Percentiles rank a stretch among this genome's conserved stretches.
phyloP scores from a whole-genome alignment of 441 rosid species.

The Brassica hybrid region DNA sequence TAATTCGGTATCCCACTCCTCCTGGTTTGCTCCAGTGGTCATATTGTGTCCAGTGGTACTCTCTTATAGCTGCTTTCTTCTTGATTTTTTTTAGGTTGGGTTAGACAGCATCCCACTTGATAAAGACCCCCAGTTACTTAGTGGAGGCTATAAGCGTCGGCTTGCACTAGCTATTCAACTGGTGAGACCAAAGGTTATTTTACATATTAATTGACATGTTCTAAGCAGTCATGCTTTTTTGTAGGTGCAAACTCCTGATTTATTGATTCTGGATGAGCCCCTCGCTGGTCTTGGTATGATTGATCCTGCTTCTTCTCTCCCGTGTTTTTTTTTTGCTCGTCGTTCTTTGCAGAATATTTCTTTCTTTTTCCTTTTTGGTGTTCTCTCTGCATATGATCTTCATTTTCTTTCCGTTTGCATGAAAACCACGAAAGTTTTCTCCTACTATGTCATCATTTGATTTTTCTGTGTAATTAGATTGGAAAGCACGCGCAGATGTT shows the following conservation, averaged over 20 bases:
- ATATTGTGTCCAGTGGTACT: constrained; percentile 15
- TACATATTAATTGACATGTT: neutral
- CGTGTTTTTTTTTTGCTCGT: neutral
- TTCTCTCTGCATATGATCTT: constrained; percentile 5
- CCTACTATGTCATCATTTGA: constrained; percentile 13
- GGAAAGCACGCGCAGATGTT: constrained; percentile 94
- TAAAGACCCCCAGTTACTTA: constrained; percentile 86
- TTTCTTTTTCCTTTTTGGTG: neutral
- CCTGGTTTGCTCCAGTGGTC: constrained; percentile 22
- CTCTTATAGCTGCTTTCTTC: constrained; percentile 18
- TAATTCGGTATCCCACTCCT: constrained; percentile 63
- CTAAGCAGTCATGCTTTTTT: constrained; percentile 31
- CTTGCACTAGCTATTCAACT: constrained; percentile 93
- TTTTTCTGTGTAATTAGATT: constrained; percentile 56
- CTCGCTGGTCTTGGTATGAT: constrained; percentile 96
- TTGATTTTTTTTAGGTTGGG: constrained; percentile 68
- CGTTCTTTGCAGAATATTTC: constrained; percentile 1
- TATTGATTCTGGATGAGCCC: constrained; percentile 92
- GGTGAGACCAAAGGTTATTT: constrained; percentile 51
- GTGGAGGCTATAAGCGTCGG: constrained; percentile 94
- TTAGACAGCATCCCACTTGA: constrained; percentile 75
- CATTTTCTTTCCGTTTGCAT: constrained; percentile 23
- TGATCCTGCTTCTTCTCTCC: constrained; percentile 23
- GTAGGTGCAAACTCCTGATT: constrained; percentile 87
- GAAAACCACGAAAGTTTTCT: constrained; percentile 8